Percentiles rank a stretch among this genome's conserved stretches.
These are phyloP conservation scores for Mycena filopes DNA, from an alignment of 768 basidiomycete genomes.

Conservation along the genomic window DNA sequence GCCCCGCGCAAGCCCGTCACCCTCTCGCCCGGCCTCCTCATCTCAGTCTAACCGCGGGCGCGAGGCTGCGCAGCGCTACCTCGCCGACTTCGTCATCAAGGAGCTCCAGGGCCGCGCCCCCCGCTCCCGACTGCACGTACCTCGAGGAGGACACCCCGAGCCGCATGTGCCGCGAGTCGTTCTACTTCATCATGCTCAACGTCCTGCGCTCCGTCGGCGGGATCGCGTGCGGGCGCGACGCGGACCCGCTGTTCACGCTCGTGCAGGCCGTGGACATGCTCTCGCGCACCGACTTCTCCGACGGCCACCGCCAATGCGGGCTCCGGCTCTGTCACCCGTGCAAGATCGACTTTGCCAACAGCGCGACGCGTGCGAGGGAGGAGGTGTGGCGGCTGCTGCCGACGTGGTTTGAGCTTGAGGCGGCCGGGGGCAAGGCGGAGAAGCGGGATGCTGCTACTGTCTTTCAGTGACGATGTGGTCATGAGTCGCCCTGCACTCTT, in stretches of 20 bases:
- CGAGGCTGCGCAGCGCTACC: constrained; percentile 69
- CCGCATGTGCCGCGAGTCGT: constrained; percentile 69
- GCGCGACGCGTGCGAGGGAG: constrained; percentile 56
- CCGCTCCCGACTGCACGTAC: constrained; percentile 62
- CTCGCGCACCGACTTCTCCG: constrained; percentile 73
- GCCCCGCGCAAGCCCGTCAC: constrained; percentile 15
- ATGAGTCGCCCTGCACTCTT: constrained; percentile 7
- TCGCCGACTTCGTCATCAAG: constrained; percentile 67
- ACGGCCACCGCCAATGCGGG: constrained; percentile 64
- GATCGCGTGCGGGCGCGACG: constrained; percentile 77
- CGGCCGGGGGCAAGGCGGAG: constrained; percentile 26
- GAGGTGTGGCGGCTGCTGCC: constrained; percentile 73
- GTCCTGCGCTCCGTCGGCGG: constrained; percentile 76
- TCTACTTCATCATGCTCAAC: constrained; percentile 82
- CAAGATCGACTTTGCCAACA: constrained; percentile 57
- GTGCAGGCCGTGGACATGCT: constrained; percentile 79
- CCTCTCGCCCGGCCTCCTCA: constrained; percentile 48
- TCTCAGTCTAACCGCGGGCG: constrained; percentile 68
- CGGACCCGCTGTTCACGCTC: constrained; percentile 78
- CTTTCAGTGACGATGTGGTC: background rate
- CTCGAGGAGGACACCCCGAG: constrained; percentile 46
- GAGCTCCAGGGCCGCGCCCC: constrained; percentile 62
- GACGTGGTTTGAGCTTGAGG: constrained; percentile 69
- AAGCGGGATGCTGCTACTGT: constrained; percentile 2
- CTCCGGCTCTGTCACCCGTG: constrained; percentile 64